A percentile compares a stretch with the other conserved stretches of the same genome.
These are phyloP conservation scores for Jamesozyma hellenica DNA, from an alignment of 805 yeast species.

Conservation along the genomic window DNA sequence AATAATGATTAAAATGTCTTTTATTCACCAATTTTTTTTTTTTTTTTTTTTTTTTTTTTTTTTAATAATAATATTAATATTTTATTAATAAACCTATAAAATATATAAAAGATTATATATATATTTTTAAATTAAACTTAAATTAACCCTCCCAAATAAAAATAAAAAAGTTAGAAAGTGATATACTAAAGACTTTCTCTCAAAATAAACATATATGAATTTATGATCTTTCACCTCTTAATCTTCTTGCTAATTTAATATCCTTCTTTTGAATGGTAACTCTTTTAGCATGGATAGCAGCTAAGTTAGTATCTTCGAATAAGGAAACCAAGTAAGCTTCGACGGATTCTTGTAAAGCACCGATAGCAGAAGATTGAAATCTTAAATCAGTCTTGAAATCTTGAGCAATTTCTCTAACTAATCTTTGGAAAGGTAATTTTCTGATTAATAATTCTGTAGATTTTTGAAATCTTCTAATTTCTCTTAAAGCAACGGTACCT, in stretches of 20 bases:
- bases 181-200: too few species aligned
- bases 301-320: too few species aligned
- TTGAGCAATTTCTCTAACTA: conserved; percentile 91
- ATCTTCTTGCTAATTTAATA: too few species aligned
- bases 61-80: not conserved
- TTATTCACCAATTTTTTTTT: too few species aligned
- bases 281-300: too few species aligned
- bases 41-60: not conserved
- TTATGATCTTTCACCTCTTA: too few species aligned
- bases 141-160: not conserved
- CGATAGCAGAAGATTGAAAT: conserved; percentile 95
- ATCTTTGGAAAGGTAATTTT: conserved; percentile 94
- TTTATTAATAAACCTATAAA: not conserved
- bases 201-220: too few species aligned
- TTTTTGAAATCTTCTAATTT: conserved; percentile 95
- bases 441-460: conserved; percentile 90
- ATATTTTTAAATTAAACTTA: not conserved
- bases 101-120: not conserved
- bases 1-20: not conserved
- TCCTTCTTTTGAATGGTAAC: too few species aligned
- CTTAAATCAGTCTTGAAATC: conserved; percentile 88
- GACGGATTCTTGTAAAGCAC: too few species aligned
- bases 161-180: not conserved
- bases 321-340: too few species aligned
- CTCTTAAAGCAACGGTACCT: conserved; percentile 94